A percentile compares a stretch with the other conserved stretches of the same genome.
Conservation (phyloP, 2,329 filamentous ascomycete species). For the Dothideomycetes sp. region DNA sequence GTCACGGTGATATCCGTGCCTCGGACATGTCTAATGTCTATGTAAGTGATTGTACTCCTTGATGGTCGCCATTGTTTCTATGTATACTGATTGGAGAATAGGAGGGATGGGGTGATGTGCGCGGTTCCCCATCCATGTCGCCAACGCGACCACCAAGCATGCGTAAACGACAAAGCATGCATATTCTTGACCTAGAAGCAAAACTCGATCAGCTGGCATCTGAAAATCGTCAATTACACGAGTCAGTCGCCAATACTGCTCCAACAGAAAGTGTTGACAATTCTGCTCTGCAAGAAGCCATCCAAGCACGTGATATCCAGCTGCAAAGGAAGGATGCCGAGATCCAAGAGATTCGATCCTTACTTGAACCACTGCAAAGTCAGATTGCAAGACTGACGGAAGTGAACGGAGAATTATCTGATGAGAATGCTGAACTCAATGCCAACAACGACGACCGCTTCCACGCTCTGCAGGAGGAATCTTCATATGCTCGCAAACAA, state of each 20-base stretch:
- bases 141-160: slow-evolving; percentile 91
- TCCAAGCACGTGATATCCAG: slow-evolving; percentile 57
- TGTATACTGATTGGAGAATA: slow-evolving; percentile 34
- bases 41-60: slow-evolving; percentile 51
- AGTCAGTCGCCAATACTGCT: slow-evolving; percentile 39
- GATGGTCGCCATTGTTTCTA: too few species aligned
- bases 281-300: slow-evolving; percentile 39
- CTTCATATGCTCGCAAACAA: slow-evolving; percentile 44
- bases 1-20: slow-evolving; percentile 63
- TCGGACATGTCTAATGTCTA: slow-evolving; percentile 89
- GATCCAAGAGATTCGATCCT: slow-evolving; percentile 71
- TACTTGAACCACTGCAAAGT: slow-evolving; percentile 68
- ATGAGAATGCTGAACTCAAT: slow-evolving; percentile 67
- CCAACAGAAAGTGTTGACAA: slow-evolving; percentile 50
- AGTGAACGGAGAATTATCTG: slow-evolving; percentile 69
- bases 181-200: slow-evolving; percentile 79
- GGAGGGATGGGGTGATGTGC: slow-evolving; percentile 91
- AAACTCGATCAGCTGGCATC: slow-evolving; percentile 73
- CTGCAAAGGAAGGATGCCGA: slow-evolving; percentile 77
- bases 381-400: slow-evolving; percentile 74
- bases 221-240: slow-evolving; percentile 72
- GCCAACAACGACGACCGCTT: slow-evolving; percentile 67
- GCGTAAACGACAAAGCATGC: slow-evolving; percentile 95
- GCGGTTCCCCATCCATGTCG: slow-evolving; percentile 71
- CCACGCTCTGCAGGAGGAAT: slow-evolving; percentile 56